Base-by-base conservation (phyloP, 163 green algal species). In the Smithsoniella earleae region DNA sequence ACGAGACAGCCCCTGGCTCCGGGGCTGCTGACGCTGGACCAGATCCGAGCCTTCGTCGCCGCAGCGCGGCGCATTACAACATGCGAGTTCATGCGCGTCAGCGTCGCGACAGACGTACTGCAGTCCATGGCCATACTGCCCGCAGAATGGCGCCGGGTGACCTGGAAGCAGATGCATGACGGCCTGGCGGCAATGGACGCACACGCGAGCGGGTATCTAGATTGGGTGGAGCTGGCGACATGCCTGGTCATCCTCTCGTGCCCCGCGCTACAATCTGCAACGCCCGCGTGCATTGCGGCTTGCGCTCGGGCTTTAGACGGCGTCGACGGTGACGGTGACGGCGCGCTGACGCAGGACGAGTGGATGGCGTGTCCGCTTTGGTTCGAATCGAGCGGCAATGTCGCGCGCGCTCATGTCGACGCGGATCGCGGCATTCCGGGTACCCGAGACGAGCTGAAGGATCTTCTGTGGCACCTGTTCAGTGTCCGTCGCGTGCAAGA, bases 161-260 rank as follows among this genome's bases (percentile, higher is more conserved):
- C 37, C 13, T 66, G 27, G 33, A 66, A 36, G 37, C 30, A 65
- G 33, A 36, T 62, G 65, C 65, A 64, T 36, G 46, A 74, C 49
- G 43, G 83, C 77, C 62, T 80, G 5, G 45, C 63, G 1, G 82
- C 77, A 45, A 62, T 89, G 63, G 84, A 89, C 79, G 77, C 78
- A 38, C 74, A 76, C 2, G 66, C 63, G 36, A 85, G 44, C 3
- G 78, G 77, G 27, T 86, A 86, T 54, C 6, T 83, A 28, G 84
- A 89, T 73, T 89, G 84, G 84, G 74, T 82, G 8, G 66, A 86
- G 74, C 16, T 89, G 44, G 73, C 82, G 73, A 62, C 63, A 22
- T 62, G 79, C 8, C 77, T 89, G 16, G 69, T 81, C 5, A 72
- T 74, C 3, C 78, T 76, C 0, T 62, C 79, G 8, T 81, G 84